These are phyloP conservation scores for Diaporthe helianthi DNA, from an alignment of 2,329 filamentous ascomycete genomes.

Conservation along the genomic window DNA sequence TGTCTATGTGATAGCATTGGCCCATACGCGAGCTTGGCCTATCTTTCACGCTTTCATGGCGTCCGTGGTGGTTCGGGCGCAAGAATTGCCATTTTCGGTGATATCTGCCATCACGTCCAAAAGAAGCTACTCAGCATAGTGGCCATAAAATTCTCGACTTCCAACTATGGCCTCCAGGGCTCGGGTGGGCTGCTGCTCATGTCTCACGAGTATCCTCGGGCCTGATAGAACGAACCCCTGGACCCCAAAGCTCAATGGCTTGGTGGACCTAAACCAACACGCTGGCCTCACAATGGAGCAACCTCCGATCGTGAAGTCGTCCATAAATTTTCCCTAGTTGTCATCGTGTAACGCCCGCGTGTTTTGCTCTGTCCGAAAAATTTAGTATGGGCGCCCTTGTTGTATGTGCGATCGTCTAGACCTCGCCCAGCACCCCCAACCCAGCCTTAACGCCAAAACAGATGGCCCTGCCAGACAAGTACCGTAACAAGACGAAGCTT, in stretches of 20 bases:
- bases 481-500: background rate
- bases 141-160: background rate
- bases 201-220: background rate
- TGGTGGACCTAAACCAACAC: slow-evolving; percentile 12
- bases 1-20: background rate
- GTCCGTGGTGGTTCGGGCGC: background rate
- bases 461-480: background rate
- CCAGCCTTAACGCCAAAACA: slow-evolving; percentile 12
- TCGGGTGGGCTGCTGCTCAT: background rate
- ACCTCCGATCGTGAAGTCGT: slow-evolving; percentile 10
- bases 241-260: background rate
- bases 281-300: slow-evolving; percentile 4
- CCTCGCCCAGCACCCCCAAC: background rate
- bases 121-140: background rate
- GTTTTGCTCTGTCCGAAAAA: background rate
- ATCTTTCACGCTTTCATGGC: slow-evolving; percentile 10
- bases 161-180: background rate
- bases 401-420: slow-evolving; percentile 9
- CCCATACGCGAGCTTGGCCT: background rate
- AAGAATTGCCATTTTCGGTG: slow-evolving; percentile 11
- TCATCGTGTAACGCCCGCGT: slow-evolving; percentile 5
- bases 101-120: background rate
- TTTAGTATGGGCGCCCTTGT: slow-evolving; percentile 9
- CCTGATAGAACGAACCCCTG: background rate
- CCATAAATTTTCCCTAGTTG: background rate